These are phyloP conservation scores for Krasilnikovozyma curviuscula DNA, from an alignment of 768 basidiomycete species.

Conservation along the genomic window DNA sequence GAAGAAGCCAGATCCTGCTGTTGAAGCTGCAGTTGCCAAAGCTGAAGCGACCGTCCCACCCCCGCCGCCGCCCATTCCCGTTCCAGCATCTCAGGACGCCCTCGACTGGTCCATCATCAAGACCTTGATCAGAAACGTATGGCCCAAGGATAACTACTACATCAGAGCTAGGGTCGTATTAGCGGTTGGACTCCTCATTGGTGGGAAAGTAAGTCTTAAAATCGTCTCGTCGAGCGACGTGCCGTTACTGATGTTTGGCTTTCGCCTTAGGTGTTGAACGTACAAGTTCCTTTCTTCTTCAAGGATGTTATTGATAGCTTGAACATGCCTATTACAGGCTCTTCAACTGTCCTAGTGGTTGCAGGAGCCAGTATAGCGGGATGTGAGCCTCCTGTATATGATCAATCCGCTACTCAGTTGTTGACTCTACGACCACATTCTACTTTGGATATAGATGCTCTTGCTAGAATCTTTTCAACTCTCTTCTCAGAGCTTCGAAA, in stretches of 20 bases:
- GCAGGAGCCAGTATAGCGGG: slow-evolving; percentile 78
- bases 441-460: slow-evolving; percentile 44
- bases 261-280: slow-evolving; percentile 57
- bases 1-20: too few relatives aligned
- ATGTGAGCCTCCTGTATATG: slow-evolving; percentile 40
- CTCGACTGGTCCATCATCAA: slow-evolving; percentile 83
- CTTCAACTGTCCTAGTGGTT: slow-evolving; percentile 70
- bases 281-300: slow-evolving; percentile 95
- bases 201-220: slow-evolving; percentile 52
- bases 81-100: too few relatives aligned
- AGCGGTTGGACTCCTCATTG: slow-evolving; percentile 58
- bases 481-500: slow-evolving; percentile 82
- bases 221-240: not conserved
- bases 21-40: too few relatives aligned
- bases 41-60: too few relatives aligned
- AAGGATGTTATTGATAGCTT: slow-evolving; percentile 75
- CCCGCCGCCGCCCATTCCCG: too few relatives aligned
- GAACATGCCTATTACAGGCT: slow-evolving; percentile 56
- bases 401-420: not conserved
- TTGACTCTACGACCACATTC: too few relatives aligned
- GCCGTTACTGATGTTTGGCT: not conserved
- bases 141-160: slow-evolving; percentile 58
- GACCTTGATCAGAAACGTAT: slow-evolving; percentile 66
- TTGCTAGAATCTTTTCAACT: slow-evolving; percentile 71
- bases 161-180: slow-evolving; percentile 63